Conservation (phyloP, 1,284 basidiomycete genomes). For the Cystobasidiaceae sp. region DNA sequence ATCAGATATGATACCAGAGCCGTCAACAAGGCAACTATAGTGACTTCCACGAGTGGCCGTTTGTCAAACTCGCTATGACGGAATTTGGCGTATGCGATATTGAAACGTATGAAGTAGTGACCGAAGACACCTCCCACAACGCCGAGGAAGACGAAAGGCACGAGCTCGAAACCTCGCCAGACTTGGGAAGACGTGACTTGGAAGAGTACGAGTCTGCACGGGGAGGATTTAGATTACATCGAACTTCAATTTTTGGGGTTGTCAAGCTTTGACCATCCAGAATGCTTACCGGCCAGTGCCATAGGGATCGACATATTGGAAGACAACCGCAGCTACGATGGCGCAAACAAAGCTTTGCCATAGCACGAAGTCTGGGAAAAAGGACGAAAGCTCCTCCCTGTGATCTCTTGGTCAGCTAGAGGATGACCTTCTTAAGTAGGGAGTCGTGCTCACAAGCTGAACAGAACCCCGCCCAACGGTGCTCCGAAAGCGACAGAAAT, state of each 20-base stretch:
- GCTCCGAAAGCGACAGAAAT: conserved; percentile 66
- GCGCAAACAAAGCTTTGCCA: conserved; percentile 80
- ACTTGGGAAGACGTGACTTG: conserved; percentile 79
- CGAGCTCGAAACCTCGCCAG: conserved; percentile 47
- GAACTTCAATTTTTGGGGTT: conserved; percentile 36
- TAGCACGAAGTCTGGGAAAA: conserved; percentile 60
- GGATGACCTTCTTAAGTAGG: background rate
- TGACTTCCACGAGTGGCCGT: conserved; percentile 72
- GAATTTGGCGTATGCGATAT: conserved; percentile 65
- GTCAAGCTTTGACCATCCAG: conserved; percentile 25
- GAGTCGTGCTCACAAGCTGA: conserved; percentile 45
- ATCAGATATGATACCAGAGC: conserved; percentile 74
- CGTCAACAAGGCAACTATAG: conserved; percentile 52
- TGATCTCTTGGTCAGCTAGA: background rate
- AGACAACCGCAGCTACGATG: conserved; percentile 62
- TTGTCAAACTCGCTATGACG: conserved; percentile 56
- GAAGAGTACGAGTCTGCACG: conserved; percentile 64
- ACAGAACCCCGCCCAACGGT: conserved; percentile 86
- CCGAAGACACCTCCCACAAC: conserved; percentile 71
- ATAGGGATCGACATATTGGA: conserved; percentile 77
- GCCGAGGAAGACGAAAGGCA: conserved; percentile 43
- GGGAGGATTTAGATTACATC: conserved; percentile 53
- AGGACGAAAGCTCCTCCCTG: conserved; percentile 74
- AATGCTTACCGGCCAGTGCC: conserved; percentile 52
- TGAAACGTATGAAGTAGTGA: conserved; percentile 86